phyloP scores from a whole-genome alignment of 1,139 yeast species.

The Pichia sp. region DNA sequence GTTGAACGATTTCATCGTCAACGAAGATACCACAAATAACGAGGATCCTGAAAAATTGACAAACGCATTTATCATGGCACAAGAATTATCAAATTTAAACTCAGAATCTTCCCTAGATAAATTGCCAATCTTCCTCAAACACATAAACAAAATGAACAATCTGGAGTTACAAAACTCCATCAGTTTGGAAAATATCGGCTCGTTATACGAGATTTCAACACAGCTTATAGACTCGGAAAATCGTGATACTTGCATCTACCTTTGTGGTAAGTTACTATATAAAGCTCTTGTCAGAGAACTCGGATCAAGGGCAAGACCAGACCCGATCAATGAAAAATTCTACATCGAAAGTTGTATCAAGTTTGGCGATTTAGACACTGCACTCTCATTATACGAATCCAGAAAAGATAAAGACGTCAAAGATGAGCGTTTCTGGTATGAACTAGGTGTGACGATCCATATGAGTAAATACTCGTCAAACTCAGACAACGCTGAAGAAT shows the following conservation, averaged over 20 bases:
- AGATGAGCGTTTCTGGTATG: constrained; percentile 34
- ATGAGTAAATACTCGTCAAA: constrained; percentile 15
- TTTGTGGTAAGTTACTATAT: constrained; percentile 32
- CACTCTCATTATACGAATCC: constrained; percentile 27
- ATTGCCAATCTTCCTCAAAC: constrained; percentile 25
- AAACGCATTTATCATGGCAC: constrained; percentile 24
- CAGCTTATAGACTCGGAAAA: constrained; percentile 24
- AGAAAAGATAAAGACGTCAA: constrained; percentile 31
- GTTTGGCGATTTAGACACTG: constrained; percentile 21
- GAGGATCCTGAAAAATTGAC: constrained; percentile 19
- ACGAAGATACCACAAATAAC: constrained; percentile 1
- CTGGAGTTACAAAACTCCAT: constrained; percentile 19
- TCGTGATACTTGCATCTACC: constrained; percentile 29
- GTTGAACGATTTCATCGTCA: constrained; percentile 9
- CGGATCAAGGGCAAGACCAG: constrained; percentile 31
- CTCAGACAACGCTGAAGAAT: neutral
- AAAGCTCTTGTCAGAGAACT: constrained; percentile 13
- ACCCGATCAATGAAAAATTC: constrained; percentile 34
- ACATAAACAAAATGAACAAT: constrained; percentile 22
- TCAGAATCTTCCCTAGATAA: constrained; percentile 23
- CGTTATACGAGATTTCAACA: constrained; percentile 29
- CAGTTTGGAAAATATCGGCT: constrained; percentile 24
- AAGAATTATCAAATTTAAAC: constrained; percentile 22
- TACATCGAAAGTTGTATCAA: constrained; percentile 31
- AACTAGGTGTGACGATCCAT: constrained; percentile 29